These are phyloP conservation scores for Lentinula detonsa DNA, from an alignment of 768 basidiomycete species.

Conservation along the genomic window DNA sequence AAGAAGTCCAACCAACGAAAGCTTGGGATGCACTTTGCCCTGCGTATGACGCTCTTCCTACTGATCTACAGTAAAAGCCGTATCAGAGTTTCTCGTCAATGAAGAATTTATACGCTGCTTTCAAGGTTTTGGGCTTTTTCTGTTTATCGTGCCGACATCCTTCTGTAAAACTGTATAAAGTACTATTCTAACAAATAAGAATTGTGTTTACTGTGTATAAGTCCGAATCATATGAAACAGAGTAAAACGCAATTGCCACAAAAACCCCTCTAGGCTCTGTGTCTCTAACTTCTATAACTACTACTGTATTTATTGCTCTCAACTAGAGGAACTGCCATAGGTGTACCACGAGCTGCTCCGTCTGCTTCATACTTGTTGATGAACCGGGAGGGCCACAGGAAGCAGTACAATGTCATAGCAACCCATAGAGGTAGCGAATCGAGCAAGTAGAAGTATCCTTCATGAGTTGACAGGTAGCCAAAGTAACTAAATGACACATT, in stretches of 20 bases:
- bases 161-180: too few species aligned
- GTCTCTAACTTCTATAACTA: not conserved
- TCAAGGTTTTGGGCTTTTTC: too few species aligned
- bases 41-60: slow-evolving; percentile 11
- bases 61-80: not conserved
- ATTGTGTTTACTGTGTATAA: not conserved
- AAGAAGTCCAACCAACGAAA: slow-evolving; percentile 11
- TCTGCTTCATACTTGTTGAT: not conserved
- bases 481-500: not conserved
- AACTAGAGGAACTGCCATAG: not conserved
- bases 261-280: too few species aligned
- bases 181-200: not conserved
- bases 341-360: not conserved
- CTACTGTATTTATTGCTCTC: not conserved
- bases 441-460: slow-evolving; percentile 46
- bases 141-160: too few species aligned
- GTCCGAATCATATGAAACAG: too few species aligned
- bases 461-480: slow-evolving; percentile 37
- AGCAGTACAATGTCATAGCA: slow-evolving; percentile 32
- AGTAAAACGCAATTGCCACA: too few species aligned
- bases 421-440: slow-evolving; percentile 48
- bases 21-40: slow-evolving; percentile 21
- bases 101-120: too few species aligned
- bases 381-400: slow-evolving; percentile 13
- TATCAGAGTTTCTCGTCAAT: not conserved